Evolutionary conservation across 78 protist genomes (phyloP).

Genomic region (Reticulomyxa filosa): DNA sequence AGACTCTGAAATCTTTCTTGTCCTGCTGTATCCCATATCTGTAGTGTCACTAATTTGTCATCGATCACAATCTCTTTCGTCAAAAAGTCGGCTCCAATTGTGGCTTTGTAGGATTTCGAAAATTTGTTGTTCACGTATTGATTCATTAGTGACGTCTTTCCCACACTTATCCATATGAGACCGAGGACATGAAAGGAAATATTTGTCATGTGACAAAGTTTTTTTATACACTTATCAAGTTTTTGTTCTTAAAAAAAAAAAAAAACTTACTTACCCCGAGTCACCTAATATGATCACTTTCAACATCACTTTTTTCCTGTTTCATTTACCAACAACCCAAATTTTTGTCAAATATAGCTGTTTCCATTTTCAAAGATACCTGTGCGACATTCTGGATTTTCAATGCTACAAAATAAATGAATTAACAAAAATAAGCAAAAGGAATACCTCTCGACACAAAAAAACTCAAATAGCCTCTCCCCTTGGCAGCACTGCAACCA

Average conservation of each 20-base stretch:
- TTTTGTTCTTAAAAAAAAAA: background rate
- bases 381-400: too few relatives aligned
- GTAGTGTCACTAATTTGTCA: conserved; percentile 78
- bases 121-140: conserved; percentile 21
- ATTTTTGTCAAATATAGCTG: background rate
- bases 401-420: too few relatives aligned
- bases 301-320: background rate
- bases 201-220: background rate
- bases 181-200: background rate
- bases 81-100: conserved; percentile 98
- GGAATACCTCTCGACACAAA: too few relatives aligned
- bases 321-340: background rate
- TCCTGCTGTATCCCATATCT: conserved; percentile 89
- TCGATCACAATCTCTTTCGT: conserved; percentile 87
- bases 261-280: background rate
- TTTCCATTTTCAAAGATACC: too few relatives aligned
- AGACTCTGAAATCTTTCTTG: conserved; percentile 93
- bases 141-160: conserved; percentile 87
- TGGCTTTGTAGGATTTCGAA: conserved; percentile 97
- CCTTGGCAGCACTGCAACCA: too few relatives aligned
- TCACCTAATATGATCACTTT: background rate
- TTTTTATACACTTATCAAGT: background rate
- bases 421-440: too few relatives aligned
- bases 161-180: too few relatives aligned
- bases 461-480: too few relatives aligned